A percentile compares a stretch with the other conserved stretches of the same genome.
Evolutionary conservation across 1,284 basidiomycete genomes (phyloP).

Genomic region (Cryptococcus depauperatus): DNA sequence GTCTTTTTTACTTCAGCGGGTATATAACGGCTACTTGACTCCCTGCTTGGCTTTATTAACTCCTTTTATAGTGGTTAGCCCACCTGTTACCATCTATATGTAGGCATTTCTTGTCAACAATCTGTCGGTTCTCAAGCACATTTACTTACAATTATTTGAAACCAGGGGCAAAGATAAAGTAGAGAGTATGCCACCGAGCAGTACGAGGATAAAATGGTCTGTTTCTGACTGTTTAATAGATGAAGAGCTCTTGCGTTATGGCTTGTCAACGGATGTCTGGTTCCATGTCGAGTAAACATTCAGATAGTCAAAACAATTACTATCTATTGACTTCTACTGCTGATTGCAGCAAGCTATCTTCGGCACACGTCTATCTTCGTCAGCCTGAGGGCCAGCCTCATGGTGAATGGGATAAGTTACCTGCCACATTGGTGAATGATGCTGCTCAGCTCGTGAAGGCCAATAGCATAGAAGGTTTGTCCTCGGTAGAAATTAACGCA

Average conservation of each 20-base stretch:
- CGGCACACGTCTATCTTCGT: conserved; percentile 88
- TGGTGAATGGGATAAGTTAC: conserved; percentile 71
- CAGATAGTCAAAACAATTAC: background rate
- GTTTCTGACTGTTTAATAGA: conserved; percentile 49
- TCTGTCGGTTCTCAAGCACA: background rate
- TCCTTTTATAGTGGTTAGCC: conserved; percentile 47
- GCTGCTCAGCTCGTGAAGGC: conserved; percentile 94
- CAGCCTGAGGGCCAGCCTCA: conserved; percentile 62
- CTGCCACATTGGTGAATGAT: conserved; percentile 68
- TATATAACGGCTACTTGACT: conserved; percentile 17
- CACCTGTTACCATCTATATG: conserved; percentile 75
- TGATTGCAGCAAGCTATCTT: conserved; percentile 72
- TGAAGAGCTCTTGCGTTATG: conserved; percentile 88
- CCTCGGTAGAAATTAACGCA: background rate
- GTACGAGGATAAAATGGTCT: too few species aligned
- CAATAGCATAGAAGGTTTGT: conserved; percentile 86
- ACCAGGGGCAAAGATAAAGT: conserved; percentile 82
- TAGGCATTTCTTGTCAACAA: conserved; percentile 14
- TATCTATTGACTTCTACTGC: background rate
- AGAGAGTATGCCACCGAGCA: conserved; percentile 75
- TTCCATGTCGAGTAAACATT: conserved; percentile 50
- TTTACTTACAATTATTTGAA: background rate
- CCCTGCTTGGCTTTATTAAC: too few species aligned
- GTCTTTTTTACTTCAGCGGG: conserved; percentile 53
- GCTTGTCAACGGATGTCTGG: conserved; percentile 55